Percentiles rank a stretch among this genome's conserved stretches.
Conservation (phyloP, 169 alveolate genomes). For the Plasmodium gaboni region DNA sequence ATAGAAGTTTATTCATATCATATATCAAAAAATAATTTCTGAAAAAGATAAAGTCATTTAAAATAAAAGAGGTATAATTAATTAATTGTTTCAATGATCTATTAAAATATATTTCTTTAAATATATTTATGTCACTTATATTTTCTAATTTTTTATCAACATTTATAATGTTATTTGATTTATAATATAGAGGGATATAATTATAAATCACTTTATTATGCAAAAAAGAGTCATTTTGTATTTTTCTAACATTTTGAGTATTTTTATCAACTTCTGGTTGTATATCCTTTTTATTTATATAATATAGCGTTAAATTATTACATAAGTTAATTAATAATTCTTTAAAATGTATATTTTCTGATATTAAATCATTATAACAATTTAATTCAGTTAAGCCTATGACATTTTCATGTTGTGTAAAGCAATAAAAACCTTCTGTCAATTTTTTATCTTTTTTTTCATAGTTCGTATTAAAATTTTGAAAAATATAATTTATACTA, state of each 20-base stretch:
- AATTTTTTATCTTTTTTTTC: conserved; percentile 34
- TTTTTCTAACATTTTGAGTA: not conserved
- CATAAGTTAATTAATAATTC: conserved; percentile 66
- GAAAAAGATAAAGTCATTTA: conserved; percentile 65
- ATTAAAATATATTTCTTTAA: conserved; percentile 58
- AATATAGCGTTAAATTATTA: conserved; percentile 21
- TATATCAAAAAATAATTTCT: conserved; percentile 27
- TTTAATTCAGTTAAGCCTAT: conserved; percentile 49
- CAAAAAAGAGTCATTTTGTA: too few relatives aligned
- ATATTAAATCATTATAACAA: conserved; percentile 59
- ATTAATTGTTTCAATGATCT: conserved; percentile 54
- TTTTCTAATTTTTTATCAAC: conserved; percentile 41
- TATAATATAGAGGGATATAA: conserved; percentile 58
- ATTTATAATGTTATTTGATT: conserved; percentile 26
- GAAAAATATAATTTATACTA: conserved; percentile 57
- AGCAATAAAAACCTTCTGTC: conserved; percentile 73
- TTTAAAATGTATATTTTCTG: conserved; percentile 71
- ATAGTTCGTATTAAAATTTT: conserved; percentile 45
- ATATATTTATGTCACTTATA: conserved; percentile 27
- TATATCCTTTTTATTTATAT: conserved; percentile 10
- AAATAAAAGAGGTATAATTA: conserved; percentile 69
- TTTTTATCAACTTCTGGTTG: conserved; percentile 1
- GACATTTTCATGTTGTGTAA: conserved; percentile 4
- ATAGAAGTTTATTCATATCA: conserved; percentile 20
- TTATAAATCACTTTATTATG: not conserved